Conservation (phyloP, 2,329 filamentous ascomycete species). For the Colletotrichum sp. region DNA sequence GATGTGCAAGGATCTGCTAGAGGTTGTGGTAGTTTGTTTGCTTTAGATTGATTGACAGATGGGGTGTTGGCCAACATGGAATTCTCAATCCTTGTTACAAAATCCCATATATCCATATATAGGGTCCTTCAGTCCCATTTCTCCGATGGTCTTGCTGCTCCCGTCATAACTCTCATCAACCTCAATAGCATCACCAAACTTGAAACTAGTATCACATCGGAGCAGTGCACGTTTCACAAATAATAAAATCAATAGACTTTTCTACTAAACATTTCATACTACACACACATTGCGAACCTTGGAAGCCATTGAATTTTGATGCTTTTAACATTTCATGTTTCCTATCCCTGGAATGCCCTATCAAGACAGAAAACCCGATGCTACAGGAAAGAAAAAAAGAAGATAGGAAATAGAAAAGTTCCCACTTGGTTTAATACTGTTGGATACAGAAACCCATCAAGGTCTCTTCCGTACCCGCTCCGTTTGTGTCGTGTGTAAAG, state of each 20-base stretch:
- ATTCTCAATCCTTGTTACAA: not conserved
- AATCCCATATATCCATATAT: not conserved
- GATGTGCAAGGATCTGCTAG: slow-evolving; percentile 4
- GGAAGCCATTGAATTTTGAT: slow-evolving; percentile 18
- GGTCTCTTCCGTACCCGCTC: slow-evolving; percentile 13
- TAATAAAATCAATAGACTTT: not conserved
- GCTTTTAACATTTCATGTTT: slow-evolving; percentile 33
- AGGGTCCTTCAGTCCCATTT: not conserved
- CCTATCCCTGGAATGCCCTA: slow-evolving; percentile 34
- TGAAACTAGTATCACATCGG: not conserved
- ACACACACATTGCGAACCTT: not conserved
- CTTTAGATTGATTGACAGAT: not conserved
- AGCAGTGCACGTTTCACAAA: not conserved
- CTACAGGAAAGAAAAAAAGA: slow-evolving; percentile 27
- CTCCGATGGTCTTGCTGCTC: not conserved
- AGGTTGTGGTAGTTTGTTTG: not conserved
- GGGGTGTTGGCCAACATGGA: not conserved
- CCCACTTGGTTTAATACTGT: slow-evolving; percentile 21
- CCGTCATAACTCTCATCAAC: not conserved
- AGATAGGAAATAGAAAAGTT: slow-evolving; percentile 24
- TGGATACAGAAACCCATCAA: slow-evolving; percentile 13
- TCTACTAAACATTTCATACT: slow-evolving; percentile 27
- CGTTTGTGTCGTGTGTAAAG: slow-evolving; percentile 17
- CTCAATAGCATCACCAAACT: not conserved
- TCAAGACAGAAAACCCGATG: slow-evolving; percentile 27